Conservation (phyloP, 176 grass and related monocot species). For the Avena sativa region DNA sequence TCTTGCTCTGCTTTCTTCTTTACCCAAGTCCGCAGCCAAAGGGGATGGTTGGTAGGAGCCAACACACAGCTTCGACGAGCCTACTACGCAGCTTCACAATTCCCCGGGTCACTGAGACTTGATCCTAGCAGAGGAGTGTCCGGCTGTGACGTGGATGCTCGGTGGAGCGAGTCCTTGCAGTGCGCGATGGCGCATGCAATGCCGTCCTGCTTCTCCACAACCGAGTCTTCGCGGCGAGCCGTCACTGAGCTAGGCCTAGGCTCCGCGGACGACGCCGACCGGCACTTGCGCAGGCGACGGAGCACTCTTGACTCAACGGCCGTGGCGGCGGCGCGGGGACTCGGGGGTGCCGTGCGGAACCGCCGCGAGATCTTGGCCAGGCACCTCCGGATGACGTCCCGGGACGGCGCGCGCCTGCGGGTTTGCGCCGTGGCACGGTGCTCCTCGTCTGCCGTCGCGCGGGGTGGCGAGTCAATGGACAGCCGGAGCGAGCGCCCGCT, state of each 20-base stretch:
- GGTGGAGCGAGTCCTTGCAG: constrained; percentile 86
- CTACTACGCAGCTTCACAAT: no score
- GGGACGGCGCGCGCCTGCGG: constrained; percentile 9
- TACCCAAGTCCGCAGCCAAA: no score
- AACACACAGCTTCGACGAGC: no score
- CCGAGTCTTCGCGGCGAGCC: constrained; percentile 71
- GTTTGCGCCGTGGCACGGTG: background rate
- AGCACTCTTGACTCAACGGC: constrained; percentile 24
- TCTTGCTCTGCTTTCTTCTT: no score
- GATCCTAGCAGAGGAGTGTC: constrained; percentile 49
- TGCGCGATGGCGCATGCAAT: constrained; percentile 97
- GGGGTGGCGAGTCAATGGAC: background rate
- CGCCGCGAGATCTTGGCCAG: constrained; percentile 76
- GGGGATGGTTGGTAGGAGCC: no score
- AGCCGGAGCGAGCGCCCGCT: no score
- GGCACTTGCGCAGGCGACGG: constrained; percentile 59
- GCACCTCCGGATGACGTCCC: constrained; percentile 61
- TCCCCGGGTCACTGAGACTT: no score
- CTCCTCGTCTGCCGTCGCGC: background rate
- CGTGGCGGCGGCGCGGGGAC: background rate
- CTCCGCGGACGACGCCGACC: constrained; percentile 40
- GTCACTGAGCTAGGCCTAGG: constrained; percentile 23
- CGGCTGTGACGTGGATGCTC: background rate
- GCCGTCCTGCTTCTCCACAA: constrained; percentile 79
- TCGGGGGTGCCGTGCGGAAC: background rate